phyloP scores from a whole-genome alignment of 495 filamentous ascomycete genomes.

The Patellaria atrata region DNA sequence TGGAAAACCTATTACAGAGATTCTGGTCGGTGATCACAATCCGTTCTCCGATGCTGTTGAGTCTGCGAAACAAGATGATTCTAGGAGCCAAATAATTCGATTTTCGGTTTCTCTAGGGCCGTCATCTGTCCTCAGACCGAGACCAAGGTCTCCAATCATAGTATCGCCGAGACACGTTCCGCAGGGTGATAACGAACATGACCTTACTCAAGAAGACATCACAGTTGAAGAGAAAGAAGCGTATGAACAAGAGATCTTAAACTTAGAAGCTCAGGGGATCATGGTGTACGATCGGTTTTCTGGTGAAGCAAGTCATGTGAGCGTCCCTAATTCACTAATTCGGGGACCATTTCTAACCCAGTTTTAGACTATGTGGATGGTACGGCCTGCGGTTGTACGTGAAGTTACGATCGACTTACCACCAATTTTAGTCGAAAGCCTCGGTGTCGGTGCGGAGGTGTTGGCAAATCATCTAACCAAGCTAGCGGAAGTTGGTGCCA shows the following conservation, averaged over 20 bases:
- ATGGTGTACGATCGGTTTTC: constrained; percentile 89
- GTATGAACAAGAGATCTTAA: constrained; percentile 43
- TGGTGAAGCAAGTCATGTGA: constrained; percentile 78
- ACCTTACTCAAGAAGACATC: constrained; percentile 25
- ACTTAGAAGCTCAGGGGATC: constrained; percentile 90
- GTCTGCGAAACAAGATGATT: constrained; percentile 83
- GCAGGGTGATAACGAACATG: constrained; percentile 9
- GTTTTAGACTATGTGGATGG: constrained; percentile 95
- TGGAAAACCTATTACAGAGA: constrained; percentile 62
- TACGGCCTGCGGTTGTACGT: constrained; percentile 76
- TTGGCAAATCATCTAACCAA: constrained; percentile 84
- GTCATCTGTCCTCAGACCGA: constrained; percentile 46
- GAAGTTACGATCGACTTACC: constrained; percentile 95
- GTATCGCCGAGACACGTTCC: too few species aligned
- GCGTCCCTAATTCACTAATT: constrained; percentile 23
- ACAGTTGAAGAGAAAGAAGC: constrained; percentile 24
- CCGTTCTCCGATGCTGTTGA: constrained; percentile 72
- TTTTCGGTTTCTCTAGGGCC: constrained; percentile 68
- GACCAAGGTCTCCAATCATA: constrained; percentile 21
- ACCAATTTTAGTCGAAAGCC: constrained; percentile 74
- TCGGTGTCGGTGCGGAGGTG: constrained; percentile 88
- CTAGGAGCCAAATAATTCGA: constrained; percentile 78
- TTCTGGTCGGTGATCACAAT: constrained; percentile 62
- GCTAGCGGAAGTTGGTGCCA: constrained; percentile 70
- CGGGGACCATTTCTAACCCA: not conserved